Base-by-base conservation (phyloP, 345 rosid species). In the Sisymbrium irio region DNA sequence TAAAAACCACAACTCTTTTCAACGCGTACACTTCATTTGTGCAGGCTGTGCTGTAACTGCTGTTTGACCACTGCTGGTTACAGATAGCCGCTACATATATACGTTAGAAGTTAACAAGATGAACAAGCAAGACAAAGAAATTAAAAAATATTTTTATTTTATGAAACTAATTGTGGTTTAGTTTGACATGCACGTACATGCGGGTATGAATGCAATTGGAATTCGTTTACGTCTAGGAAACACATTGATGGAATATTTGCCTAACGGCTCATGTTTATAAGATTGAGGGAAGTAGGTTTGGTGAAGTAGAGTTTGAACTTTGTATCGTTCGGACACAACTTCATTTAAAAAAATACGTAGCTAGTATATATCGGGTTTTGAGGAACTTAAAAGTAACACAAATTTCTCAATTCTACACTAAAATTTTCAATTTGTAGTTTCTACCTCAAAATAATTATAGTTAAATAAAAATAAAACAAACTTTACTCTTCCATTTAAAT, bases 101-200 rank as follows among this genome's bases (percentile, higher is more conserved):
- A 71, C 62, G 61, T 19, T 50, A 32, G 13, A 72, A 14, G 69
- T 72, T 40, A 72, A 18, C 54, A 62, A 72, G 76, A 72, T 40
- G 62, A 51, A 72, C 69, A 72, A 62, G 76, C 13, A 62, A 72
- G 53, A 61, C 14, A 69, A 18, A 44, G 0, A 33, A 13, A 36
- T 40, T 9, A n/a, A 11, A 18, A 8, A n/a, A 9, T 30, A 4
- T 28, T 6, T 14, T 2, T 25, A n/a, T 28, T 53, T 37, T 13
- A 32, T 3, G 44, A 57, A 44, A 44, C 19, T 17, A 45, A 36
- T 4, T 49, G 35, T 58, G 35, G 56, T 35, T 58, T 37, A 47
- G 9, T 22, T 39, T 61, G 44, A 51, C 28, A 28, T 25, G 45
- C 17, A 58, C 3, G 40, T 51, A 53, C 58, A 27, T 51, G 1